Evolutionary conservation across 768 basidiomycete genomes (phyloP).

Genomic region (Trichaptum fuscoviolaceum): DNA sequence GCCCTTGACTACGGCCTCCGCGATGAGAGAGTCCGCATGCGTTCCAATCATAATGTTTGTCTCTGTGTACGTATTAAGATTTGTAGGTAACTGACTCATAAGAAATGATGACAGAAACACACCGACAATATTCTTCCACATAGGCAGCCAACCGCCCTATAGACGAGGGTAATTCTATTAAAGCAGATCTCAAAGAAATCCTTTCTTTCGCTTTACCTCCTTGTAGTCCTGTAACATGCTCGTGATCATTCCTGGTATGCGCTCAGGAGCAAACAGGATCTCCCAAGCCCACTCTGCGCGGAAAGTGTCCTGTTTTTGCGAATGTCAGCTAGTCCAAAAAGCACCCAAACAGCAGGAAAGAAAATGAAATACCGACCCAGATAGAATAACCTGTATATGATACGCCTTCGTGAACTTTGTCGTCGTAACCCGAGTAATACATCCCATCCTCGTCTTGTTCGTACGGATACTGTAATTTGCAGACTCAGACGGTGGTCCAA

Average conservation of each 20-base stretch:
- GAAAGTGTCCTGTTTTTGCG: constrained; percentile 57
- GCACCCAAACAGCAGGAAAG: constrained; percentile 1
- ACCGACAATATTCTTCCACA: constrained; percentile 87
- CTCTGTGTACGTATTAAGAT: constrained; percentile 31
- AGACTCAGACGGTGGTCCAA: constrained; percentile 1
- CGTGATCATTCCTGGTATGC: constrained; percentile 67
- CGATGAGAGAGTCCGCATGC: constrained; percentile 73
- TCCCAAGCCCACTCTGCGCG: constrained; percentile 78
- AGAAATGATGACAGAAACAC: constrained; percentile 14
- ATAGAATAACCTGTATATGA: constrained; percentile 81
- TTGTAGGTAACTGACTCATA: background rate
- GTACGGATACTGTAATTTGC: constrained; percentile 57
- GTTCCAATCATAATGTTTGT: constrained; percentile 87
- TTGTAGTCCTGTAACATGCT: constrained; percentile 79
- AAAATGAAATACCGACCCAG: constrained; percentile 43
- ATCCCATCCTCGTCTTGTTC: constrained; percentile 60
- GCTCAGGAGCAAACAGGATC: constrained; percentile 70
- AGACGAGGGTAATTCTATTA: background rate
- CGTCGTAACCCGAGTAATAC: constrained; percentile 79
- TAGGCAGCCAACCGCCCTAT: constrained; percentile 76
- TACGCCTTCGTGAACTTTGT: constrained; percentile 52
- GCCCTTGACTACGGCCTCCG: constrained; percentile 66
- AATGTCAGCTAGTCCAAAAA: background rate
- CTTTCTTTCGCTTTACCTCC: constrained; percentile 34
- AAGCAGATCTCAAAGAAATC: constrained; percentile 9